phyloP scores from a whole-genome alignment of 257 asterid species.

The Forsythia viridissima region DNA sequence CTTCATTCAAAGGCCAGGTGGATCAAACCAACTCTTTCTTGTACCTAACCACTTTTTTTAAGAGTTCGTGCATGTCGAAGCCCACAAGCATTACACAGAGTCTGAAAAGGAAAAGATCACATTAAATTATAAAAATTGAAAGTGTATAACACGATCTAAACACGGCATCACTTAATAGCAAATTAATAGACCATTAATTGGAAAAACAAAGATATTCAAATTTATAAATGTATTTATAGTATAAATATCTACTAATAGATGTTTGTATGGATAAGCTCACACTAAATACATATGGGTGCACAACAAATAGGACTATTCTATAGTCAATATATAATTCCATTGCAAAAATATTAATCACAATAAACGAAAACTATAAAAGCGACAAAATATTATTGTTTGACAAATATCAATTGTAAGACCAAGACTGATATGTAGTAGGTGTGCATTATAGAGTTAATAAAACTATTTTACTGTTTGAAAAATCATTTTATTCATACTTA shows the following conservation, averaged over 20 bases:
- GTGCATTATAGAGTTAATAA: not conserved
- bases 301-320: not conserved
- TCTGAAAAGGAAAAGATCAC: not conserved
- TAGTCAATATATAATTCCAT: not conserved
- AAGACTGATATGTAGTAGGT: not conserved
- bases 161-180: not conserved
- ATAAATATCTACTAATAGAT: too few relatives aligned
- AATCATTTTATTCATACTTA: not conserved
- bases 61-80: not conserved
- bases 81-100: constrained; percentile 21
- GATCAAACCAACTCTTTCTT: not conserved
- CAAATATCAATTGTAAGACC: too few relatives aligned
- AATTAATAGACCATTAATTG: not conserved
- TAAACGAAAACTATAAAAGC: not conserved
- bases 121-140: not conserved
- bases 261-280: not conserved
- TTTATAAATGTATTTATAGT: not conserved
- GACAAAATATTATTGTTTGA: not conserved
- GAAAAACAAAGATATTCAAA: not conserved
- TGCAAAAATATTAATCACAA: too few relatives aligned
- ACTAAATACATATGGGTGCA: not conserved
- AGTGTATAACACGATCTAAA: not conserved
- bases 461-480: not conserved
- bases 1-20: not conserved
- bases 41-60: not conserved